Evolutionary conservation across 2,329 filamentous ascomycete genomes (phyloP).

Genomic region (Cladosporium sp.): DNA sequence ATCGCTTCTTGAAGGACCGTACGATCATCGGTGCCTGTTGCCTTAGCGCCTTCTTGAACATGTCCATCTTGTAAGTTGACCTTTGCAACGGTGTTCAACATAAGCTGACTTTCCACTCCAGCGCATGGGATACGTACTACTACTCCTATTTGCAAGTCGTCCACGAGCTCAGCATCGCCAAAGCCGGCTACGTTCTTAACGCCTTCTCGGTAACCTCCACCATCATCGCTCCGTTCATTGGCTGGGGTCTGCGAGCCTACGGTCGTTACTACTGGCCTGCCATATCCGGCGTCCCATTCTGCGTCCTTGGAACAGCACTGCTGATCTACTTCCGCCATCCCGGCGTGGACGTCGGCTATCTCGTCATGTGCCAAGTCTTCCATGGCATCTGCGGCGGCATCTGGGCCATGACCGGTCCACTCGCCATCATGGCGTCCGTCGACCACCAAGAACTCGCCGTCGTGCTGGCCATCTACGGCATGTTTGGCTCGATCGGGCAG

Average conservation of each 20-base stretch:
- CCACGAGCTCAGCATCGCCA: conserved; percentile 42
- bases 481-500: not conserved
- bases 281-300: conserved; percentile 37
- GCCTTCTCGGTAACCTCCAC: conserved; percentile 28
- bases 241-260: conserved; percentile 46
- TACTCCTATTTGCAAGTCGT: conserved; percentile 50
- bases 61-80: conserved; percentile 47
- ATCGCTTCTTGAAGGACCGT: conserved; percentile 50
- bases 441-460: conserved; percentile 28
- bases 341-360: not conserved
- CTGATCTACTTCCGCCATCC: conserved; percentile 35
- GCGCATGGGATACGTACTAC: conserved; percentile 43
- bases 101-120: conserved; percentile 40
- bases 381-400: conserved; percentile 34
- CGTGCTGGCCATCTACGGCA: not conserved
- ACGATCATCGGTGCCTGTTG: conserved; percentile 52
- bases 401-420: conserved; percentile 34
- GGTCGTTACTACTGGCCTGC: conserved; percentile 12
- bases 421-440: conserved; percentile 38
- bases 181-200: conserved; percentile 1
- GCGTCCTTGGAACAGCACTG: conserved; percentile 35
- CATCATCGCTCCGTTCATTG: conserved; percentile 53
- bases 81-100: too few species aligned
- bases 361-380: not conserved
- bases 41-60: conserved; percentile 17